A percentile compares a stretch with the other conserved stretches of the same genome.
Conservation (phyloP, 768 basidiomycete genomes). For the Tricholoma matsutake region DNA sequence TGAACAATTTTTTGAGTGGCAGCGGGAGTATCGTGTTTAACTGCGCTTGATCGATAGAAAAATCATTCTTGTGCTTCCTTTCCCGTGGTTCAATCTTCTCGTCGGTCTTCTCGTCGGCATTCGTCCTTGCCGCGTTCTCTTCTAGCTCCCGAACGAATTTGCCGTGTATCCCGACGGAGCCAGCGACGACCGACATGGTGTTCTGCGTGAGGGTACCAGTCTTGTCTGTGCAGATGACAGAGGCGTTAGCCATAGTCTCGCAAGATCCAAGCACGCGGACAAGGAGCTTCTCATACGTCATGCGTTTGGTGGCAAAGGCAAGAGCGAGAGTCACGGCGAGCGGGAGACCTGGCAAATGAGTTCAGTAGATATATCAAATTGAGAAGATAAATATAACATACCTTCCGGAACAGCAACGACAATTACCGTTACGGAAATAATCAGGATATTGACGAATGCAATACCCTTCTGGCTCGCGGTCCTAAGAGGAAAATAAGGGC, state of each 20-base stretch:
- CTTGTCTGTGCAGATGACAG: slow-evolving; percentile 94
- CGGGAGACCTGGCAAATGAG: slow-evolving; percentile 62
- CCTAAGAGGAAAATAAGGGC: slow-evolving; percentile 27
- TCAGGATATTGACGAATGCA: slow-evolving; percentile 87
- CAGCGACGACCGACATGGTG: slow-evolving; percentile 93
- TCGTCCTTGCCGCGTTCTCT: slow-evolving; percentile 68
- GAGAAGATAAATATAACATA: slow-evolving; percentile 11
- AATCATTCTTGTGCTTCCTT: slow-evolving; percentile 63
- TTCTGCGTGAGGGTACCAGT: slow-evolving; percentile 97
- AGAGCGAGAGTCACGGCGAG: slow-evolving; percentile 95
- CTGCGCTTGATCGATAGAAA: slow-evolving; percentile 77
- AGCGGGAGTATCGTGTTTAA: slow-evolving; percentile 64
- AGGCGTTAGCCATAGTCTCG: slow-evolving; percentile 98
- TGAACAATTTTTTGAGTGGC: slow-evolving; percentile 64
- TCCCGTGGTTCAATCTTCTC: slow-evolving; percentile 25
- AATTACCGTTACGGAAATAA: slow-evolving; percentile 85
- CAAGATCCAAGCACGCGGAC: slow-evolving; percentile 96
- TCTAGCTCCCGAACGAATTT: slow-evolving; percentile 85
- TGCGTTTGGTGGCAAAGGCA: slow-evolving; percentile 97
- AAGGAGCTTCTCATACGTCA: slow-evolving; percentile 92
- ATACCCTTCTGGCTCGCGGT: slow-evolving; percentile 82
- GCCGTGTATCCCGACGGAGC: slow-evolving; percentile 89
- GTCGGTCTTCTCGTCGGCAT: slow-evolving; percentile 43
- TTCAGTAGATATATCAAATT: slow-evolving; percentile 1
- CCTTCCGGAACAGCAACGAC: slow-evolving; percentile 51